These are phyloP conservation scores for Lichtheimia corymbifera DNA, from an alignment of 371 early-diverging fungal species.

Conservation along the genomic window DNA sequence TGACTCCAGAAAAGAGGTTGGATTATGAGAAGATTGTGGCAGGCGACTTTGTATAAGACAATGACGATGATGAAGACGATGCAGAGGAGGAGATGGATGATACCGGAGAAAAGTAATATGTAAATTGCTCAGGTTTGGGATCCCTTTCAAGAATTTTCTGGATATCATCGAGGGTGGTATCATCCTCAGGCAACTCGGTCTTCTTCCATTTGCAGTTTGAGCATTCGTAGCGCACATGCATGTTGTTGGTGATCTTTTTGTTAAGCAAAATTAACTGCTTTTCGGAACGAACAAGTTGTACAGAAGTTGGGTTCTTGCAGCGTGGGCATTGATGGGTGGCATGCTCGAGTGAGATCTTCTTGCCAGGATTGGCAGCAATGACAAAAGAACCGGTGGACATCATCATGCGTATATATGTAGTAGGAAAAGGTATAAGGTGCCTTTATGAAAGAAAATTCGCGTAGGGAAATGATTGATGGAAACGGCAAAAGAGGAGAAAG, in stretches of 20 bases:
- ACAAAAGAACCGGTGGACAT: not conserved
- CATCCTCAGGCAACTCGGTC: not conserved
- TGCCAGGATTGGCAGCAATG: not conserved
- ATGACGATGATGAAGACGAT: not conserved
- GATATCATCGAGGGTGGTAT: not conserved
- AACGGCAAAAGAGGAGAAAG: too few species aligned
- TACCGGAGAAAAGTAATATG: not conserved
- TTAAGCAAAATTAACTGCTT: not conserved
- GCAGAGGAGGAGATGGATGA: not conserved
- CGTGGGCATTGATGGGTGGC: not conserved
- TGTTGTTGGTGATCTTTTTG: not conserved
- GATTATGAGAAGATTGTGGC: too few species aligned
- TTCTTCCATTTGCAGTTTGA: conserved; percentile 3
- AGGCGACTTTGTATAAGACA: not conserved
- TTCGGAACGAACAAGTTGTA: not conserved
- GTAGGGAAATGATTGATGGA: not conserved
- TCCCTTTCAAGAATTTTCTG: not conserved
- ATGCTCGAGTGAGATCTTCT: not conserved
- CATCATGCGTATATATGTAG: not conserved
- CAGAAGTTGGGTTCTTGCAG: not conserved
- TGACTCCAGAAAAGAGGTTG: too few species aligned
- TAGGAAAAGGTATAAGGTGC: not conserved
- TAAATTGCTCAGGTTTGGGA: not conserved
- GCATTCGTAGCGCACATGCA: not conserved
- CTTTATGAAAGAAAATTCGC: not conserved